These are phyloP conservation scores for Chlorella sp. DNA, from an alignment of 139 green algal genomes.

Conservation along the genomic window DNA sequence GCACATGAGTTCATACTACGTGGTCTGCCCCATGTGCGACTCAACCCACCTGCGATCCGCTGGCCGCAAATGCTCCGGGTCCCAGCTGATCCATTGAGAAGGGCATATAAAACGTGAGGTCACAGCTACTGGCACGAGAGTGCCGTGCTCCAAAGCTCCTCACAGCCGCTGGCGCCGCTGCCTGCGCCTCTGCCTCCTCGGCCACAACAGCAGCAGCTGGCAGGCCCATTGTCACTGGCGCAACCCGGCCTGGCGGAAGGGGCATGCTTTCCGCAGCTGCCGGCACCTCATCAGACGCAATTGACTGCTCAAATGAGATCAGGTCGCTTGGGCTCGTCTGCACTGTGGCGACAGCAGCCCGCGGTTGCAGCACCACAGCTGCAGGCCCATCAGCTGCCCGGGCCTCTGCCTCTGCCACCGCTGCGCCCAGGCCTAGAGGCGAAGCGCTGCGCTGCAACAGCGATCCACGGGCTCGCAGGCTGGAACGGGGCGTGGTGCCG, in stretches of 20 bases:
- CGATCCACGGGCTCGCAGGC: background rate
- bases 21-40: background rate
- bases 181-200: background rate
- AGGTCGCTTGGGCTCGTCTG: no score
- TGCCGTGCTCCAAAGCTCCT: slow-evolving; percentile 5
- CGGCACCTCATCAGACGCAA: background rate
- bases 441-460: slow-evolving; percentile 1
- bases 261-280: no score
- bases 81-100: background rate
- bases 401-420: background rate
- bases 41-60: background rate
- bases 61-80: background rate
- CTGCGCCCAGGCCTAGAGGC: background rate
- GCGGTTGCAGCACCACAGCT: no score
- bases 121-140: slow-evolving; percentile 14
- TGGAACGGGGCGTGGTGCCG: background rate
- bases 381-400: no score
- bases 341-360: no score
- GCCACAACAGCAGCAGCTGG: background rate
- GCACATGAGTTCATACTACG: background rate
- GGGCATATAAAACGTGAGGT: slow-evolving; percentile 30
- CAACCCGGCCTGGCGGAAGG: background rate
- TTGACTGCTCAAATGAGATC: no score
- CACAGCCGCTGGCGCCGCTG: background rate
- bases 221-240: background rate